These are phyloP conservation scores for Hamamelis virginiana DNA, from an alignment of 164 flowering plant genomes.

Conservation along the genomic window DNA sequence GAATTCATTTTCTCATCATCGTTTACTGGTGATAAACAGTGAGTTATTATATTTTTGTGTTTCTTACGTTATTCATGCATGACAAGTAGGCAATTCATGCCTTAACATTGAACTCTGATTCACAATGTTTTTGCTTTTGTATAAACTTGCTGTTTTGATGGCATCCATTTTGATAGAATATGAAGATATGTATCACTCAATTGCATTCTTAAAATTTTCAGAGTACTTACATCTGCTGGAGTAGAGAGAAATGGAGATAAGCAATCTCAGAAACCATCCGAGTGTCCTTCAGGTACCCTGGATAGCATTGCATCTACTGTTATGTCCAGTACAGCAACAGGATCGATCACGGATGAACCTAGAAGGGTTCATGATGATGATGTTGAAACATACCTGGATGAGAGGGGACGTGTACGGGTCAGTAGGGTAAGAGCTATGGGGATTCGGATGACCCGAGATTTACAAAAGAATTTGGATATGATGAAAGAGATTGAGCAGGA, in stretches of 20 bases:
- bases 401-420: slow-evolving; percentile 71
- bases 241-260: slow-evolving; percentile 30
- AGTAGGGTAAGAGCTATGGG: slow-evolving; percentile 88
- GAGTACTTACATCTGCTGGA: slow-evolving; percentile 60
- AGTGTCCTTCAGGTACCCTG: slow-evolving; percentile 20
- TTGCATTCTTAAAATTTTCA: slow-evolving; percentile 24
- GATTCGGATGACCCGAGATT: slow-evolving; percentile 89
- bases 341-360: slow-evolving; percentile 31
- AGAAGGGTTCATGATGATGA: slow-evolving; percentile 34
- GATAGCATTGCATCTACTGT: slow-evolving; percentile 18
- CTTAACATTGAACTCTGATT: neutral
- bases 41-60: slow-evolving; percentile 25
- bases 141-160: neutral
- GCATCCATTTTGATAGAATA: neutral
- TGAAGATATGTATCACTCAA: neutral
- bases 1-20: slow-evolving; percentile 93
- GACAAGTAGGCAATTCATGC: neutral
- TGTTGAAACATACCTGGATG: slow-evolving; percentile 81
- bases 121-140: neutral
- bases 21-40: slow-evolving; percentile 86
- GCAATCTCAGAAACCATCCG: slow-evolving; percentile 21
- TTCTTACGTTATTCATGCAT: neutral
- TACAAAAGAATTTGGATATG: slow-evolving; percentile 84
- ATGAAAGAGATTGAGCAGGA: slow-evolving; percentile 79
- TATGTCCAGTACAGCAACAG: slow-evolving; percentile 28